These are phyloP conservation scores for Boletus pseudo-olivaceus DNA, from an alignment of 768 basidiomycete genomes.

Conservation along the genomic window DNA sequence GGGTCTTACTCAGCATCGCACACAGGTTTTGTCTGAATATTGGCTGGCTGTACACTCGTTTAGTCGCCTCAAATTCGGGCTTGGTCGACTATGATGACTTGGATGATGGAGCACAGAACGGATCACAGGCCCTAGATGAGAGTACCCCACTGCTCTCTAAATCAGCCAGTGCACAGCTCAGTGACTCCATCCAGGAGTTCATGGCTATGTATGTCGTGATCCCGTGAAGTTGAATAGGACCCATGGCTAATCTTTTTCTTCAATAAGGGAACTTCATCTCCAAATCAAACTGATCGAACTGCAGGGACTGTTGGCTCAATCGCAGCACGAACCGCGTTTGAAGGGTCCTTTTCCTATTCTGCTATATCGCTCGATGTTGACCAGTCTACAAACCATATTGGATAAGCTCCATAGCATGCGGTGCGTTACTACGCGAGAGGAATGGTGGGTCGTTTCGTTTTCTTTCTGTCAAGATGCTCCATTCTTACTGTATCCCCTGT, in stretches of 20 bases:
- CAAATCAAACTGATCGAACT: constrained; percentile 88
- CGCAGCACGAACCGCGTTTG: constrained; percentile 88
- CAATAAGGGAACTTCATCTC: constrained; percentile 84
- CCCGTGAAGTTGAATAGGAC: background rate
- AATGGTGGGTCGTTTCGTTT: constrained; percentile 58
- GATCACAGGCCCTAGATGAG: constrained; percentile 23
- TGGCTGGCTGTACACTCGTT: constrained; percentile 90
- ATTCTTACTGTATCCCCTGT: constrained; percentile 3
- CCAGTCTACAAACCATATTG: constrained; percentile 78
- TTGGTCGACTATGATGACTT: constrained; percentile 44
- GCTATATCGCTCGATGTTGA: constrained; percentile 80
- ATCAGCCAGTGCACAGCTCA: constrained; percentile 43
- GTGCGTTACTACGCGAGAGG: constrained; percentile 92
- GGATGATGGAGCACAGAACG: constrained; percentile 1
- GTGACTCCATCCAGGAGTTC: constrained; percentile 73
- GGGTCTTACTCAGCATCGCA: background rate
- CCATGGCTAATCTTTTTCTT: constrained; percentile 3
- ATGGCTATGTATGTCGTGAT: constrained; percentile 76
- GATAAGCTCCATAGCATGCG: constrained; percentile 94
- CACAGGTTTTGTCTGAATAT: constrained; percentile 87
- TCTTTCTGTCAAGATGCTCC: background rate
- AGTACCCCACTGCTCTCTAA: constrained; percentile 31
- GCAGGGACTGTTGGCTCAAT: constrained; percentile 80
- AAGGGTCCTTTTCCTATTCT: constrained; percentile 93
- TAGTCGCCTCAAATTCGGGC: constrained; percentile 85